Evolutionary conservation across 257 asterid species (phyloP).

Genomic region (Ocimum tenuiflorum): DNA sequence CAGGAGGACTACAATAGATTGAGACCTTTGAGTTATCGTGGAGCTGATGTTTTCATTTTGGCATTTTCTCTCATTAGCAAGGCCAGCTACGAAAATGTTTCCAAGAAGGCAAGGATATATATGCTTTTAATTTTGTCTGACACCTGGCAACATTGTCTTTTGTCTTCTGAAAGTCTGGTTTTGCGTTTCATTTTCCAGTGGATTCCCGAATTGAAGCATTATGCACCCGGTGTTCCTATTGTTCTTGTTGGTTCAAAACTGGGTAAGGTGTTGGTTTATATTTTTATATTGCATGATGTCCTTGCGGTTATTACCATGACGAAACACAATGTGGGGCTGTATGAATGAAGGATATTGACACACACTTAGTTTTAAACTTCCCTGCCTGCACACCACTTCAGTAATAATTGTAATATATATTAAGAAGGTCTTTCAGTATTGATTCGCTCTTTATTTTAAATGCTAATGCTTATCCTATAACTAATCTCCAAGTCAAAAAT

Average conservation of each 20-base stretch:
- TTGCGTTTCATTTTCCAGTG: constrained; percentile 40
- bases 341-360: constrained; percentile 5
- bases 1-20: constrained; percentile 75
- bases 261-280: constrained; percentile 37
- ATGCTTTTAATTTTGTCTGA: constrained; percentile 6
- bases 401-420: background rate
- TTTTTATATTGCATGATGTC: background rate
- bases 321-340: background rate
- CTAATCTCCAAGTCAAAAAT: background rate
- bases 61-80: constrained; percentile 76
- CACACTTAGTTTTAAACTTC: background rate
- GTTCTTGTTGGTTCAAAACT: constrained; percentile 79
- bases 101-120: constrained; percentile 48
- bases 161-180: background rate
- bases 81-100: constrained; percentile 73
- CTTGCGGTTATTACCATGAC: background rate
- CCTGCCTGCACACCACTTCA: background rate
- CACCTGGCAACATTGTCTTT: background rate
- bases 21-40: constrained; percentile 76
- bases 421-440: background rate
- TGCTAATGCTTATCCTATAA: background rate
- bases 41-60: constrained; percentile 71
- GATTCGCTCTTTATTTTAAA: background rate
- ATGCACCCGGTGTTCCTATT: constrained; percentile 72
- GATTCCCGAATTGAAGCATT: constrained; percentile 79